Base-by-base conservation (phyloP, 371 early-diverging fungal species). In the Circinella umbellata region DNA sequence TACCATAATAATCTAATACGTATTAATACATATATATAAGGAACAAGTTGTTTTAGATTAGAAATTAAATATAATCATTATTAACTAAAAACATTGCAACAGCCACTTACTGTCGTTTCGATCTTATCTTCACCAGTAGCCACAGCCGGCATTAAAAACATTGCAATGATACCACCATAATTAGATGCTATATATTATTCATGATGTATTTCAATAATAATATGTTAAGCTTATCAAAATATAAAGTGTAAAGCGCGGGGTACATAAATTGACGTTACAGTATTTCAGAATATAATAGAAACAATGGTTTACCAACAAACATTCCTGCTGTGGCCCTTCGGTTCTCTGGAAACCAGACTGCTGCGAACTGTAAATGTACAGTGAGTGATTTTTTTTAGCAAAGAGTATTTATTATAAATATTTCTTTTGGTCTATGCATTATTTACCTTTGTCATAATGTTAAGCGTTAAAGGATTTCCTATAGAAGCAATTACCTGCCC, bases 401-500 rank as follows among this genome's bases (percentile, higher is more conserved):
- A 20, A 63, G 4, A 17, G 14, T 8, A 66, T 8, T 34, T 27
- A 27, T 6, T 57, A 34, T 57, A 13, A 34, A 34, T 46, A 37
- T 6, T 11, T 18, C 0, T 11, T 27, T 51, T 14, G 42, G 42
- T 42, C 9, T 3, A 42, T 42, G 42, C 42, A 6, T 42, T 42
- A 6, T 54, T 14, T 81, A 81, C 83, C 74, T 71, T 84, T 36
- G 89, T 86, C 68, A 83, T 88, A 9, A 84, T 81, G 54, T 90
- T 87, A 36, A 90, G 68, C 42, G 89, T 81, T 69, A 92, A 83
- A 3, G 91, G 91, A 55, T 86, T 82, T 18, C 87, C 87, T 17
- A 85, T 62, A 10, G 87, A 89, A 14, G 86, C 84, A 38, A 92
- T 69, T 13, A 88, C 73, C 70, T 91, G 91, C 1, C 91, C 91